Base-by-base conservation (phyloP, 306 rosid genomes). In the Quercus aquifolioides region DNA sequence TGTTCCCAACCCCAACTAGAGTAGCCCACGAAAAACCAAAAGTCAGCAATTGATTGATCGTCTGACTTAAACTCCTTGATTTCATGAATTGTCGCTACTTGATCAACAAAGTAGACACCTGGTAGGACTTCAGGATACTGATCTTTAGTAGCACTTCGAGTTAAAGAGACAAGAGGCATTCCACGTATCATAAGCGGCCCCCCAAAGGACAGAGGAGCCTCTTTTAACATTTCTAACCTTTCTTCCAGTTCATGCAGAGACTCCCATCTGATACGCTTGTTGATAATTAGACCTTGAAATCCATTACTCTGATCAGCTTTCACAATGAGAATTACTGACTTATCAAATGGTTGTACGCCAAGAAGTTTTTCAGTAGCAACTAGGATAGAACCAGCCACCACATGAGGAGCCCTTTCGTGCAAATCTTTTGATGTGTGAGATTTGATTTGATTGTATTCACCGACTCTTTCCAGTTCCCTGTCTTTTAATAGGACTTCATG, bases 1-100 rank as follows among this genome's bases (percentile, higher is more conserved):
- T 95, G 99, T 21, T 89, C 80, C 97, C 96, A 91, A 46, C 82
- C 88, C 99, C 99, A 95, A 58, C 94, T 91, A 7, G 99, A 92
- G 87, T 77, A 95, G 46, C 99, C 98, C 74, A 91, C 78, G 90
- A 95, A 92, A 89, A 91, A 95, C 98, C 98, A 92, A 70, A 84
- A 84, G 83, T 88, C 89, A 20, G 62, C 20, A 26, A 76, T 78
- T 5, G 90, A 75, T 71, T 84, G 81, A 78, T 90, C 82, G 74
- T 81, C 90, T 2, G 79, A 80, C 63, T 80, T 87, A 73, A 91
- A 74, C 82, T 87, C 91, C 84, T 86, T 76, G 4, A 92, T 84
- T 86, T 76, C 85, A 4, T 77, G 73, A 33, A 80, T 46, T 30
- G 97, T 88, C 3, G 64, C 81, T 49, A 43, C 59, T 65, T 90